Evolutionary conservation across 768 basidiomycete species (phyloP), one percentile per base, ranked within the genome.

Genomic region (Termitomyces eurrhizus): DNA sequence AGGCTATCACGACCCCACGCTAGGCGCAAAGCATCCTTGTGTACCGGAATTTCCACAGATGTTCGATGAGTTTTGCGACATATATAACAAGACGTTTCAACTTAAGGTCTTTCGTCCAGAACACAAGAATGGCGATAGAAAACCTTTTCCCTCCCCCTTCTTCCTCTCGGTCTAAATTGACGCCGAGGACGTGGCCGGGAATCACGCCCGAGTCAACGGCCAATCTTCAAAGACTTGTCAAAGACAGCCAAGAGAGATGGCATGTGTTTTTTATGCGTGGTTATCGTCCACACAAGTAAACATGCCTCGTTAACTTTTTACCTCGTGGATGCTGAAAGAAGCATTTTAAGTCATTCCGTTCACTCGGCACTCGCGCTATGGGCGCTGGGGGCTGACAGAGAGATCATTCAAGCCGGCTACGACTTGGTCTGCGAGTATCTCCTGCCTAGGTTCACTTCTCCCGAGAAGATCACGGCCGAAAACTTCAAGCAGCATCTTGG

Each of bases 401-500:
- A 62, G 29, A 62, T 76, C 32, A 66, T 81, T 16, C 61, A 72
- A 35, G 72, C 70, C 16, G 75, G 70, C 1, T 80, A 77, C 64
- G 62, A 73, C 18, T 60, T 59, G 21, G 72, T 74, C 50, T 57
- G 60, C 24, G 65, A 67, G 42, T 69, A 72, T 54, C 75, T 77
- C 61, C 65, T 69, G 5, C 69, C 68, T 7, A 71, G 72, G 2
- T 74, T 75, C 58, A 51, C 67, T 42, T 77, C 84, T 1, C 82
- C 83, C 0, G 71, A 68, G 18, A 59, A 65, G 1, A 79, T 87
- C 52, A 78, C 72, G 8, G 66, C 66, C 7, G 65, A 74, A n/a
- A 88, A 83, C 61, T 77, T 85, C 60, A 68, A 70, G 49, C 75
- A 80, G 4, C 81, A 87, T 64, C 74, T 89, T 7, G 86, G 82